A percentile compares a stretch with the other conserved stretches of the same genome.
Conservation (phyloP, 305 asterid genomes). For the Rubia tinctorum region DNA sequence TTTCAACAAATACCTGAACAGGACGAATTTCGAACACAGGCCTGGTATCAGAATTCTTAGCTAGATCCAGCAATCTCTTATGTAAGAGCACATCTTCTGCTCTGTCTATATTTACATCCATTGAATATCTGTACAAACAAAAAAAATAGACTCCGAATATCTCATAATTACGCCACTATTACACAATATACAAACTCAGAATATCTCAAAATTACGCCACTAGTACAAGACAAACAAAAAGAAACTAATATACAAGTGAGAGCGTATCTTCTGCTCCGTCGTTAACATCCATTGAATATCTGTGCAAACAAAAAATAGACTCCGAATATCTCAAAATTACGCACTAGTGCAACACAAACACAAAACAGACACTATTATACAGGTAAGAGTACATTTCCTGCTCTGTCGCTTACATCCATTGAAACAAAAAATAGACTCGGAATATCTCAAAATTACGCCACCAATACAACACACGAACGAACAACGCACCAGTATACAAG, state of each 20-base stretch:
- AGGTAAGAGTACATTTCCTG: too few species aligned
- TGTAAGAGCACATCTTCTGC: constrained; percentile 55
- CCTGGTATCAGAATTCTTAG: constrained; percentile 40
- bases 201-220: neutral
- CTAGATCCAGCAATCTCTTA: constrained; percentile 35
- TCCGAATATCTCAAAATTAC: neutral
- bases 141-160: neutral
- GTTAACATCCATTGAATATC: constrained; percentile 24
- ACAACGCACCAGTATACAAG: neutral
- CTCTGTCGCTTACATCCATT: too few species aligned
- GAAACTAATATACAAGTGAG: too few species aligned
- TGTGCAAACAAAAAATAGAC: constrained; percentile 8
- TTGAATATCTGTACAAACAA: constrained; percentile 35
- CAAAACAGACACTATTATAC: neutral
- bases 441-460: neutral
- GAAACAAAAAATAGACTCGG: neutral
- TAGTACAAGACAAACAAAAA: neutral
- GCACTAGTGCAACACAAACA: neutral
- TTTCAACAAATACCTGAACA: constrained; percentile 35
- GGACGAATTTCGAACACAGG: constrained; percentile 49
- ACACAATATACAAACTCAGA: neutral
- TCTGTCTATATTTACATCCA: constrained; percentile 56
- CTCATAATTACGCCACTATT: neutral
- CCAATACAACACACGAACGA: neutral
- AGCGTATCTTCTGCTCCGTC: too few species aligned